Evolutionary conservation across 495 filamentous ascomycete genomes (phyloP), one percentile per base, ranked within the genome.

Genomic region (Podospora pseudocomata): DNA sequence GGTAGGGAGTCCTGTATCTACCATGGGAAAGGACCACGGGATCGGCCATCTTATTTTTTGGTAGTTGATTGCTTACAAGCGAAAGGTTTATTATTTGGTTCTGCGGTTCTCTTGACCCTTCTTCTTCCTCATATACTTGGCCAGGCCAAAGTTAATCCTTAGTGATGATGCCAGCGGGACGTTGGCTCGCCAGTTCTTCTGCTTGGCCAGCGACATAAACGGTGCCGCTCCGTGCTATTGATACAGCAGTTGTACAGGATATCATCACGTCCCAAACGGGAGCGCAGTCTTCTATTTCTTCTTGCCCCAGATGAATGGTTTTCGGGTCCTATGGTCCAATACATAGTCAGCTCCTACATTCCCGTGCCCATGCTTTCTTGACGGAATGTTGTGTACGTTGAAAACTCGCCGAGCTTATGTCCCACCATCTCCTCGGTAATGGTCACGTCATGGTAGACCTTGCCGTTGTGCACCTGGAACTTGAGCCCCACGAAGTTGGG

Each of bases 341-440:
- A 32, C 30, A 32, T 32, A 13, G 39, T 49, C 39, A 49, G 39
- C 39, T 11, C 5, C 15, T 13, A 2, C 15, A 16, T 49, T 13
- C 39, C 9, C 13, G 39, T 16, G 4, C 39, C 39, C 39, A 49
- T 3, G 1, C 9, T 11, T 11, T 4, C 2, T 30, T 59, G 32
- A 54, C 30, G 26, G 19, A 26, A 15, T 58, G 61, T 49, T 56
- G 64, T 94, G 79, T 87, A 97, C 93, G 86, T 74, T 69, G 93
- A 87, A 79, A 97, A 99, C 82, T 98, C 96, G 69, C 95, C 95
- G 74, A 99, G 83, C 81, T 98, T 99, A 78, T 96, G 90, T 56
- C 96, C 95, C 18, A 99, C 96, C 96, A 99, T 98, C 76, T 98
- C 92, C 79, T 97, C 94, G 55, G 93, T 97, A 68, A 99, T 90